A percentile compares a stretch with the other conserved stretches of the same genome.
phyloP scores from a whole-genome alignment of 1,139 yeast genomes.

The Diutina mesorugosa region DNA sequence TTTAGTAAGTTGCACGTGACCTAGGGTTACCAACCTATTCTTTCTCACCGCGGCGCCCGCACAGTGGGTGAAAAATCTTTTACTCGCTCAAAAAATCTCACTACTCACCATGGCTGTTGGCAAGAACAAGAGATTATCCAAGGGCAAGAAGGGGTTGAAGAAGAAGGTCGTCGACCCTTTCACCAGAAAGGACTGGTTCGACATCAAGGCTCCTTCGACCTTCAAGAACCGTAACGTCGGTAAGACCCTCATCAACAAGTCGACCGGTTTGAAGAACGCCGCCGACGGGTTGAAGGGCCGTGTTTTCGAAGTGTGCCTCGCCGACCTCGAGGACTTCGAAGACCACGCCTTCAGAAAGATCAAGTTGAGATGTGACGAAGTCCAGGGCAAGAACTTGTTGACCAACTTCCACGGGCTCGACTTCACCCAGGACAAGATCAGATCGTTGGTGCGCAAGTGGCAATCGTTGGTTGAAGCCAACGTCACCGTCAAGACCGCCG shows the following conservation, averaged over 20 bases:
- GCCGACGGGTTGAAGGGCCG: constrained; percentile 89
- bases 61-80: constrained; percentile 2
- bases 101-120: constrained; percentile 67
- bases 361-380: constrained; percentile 85
- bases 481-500: constrained; percentile 85
- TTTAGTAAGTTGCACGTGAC: neutral
- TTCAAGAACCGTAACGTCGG: constrained; percentile 91
- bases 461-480: constrained; percentile 85
- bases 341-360: constrained; percentile 87
- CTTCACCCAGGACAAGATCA: constrained; percentile 82
- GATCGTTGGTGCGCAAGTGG: constrained; percentile 90
- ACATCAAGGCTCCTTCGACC: constrained; percentile 90
- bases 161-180: constrained; percentile 93
- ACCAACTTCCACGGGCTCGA: constrained; percentile 95
- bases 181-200: constrained; percentile 93
- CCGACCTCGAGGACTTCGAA: constrained; percentile 87
- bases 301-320: constrained; percentile 75
- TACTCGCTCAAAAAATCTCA: neutral
- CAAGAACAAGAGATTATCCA: constrained; percentile 92
- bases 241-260: constrained; percentile 87
- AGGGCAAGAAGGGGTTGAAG: constrained; percentile 94
- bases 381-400: constrained; percentile 83
- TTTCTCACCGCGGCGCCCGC: neutral
- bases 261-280: constrained; percentile 88
- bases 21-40: neutral